These are phyloP conservation scores for Striga hermonthica DNA, from an alignment of 305 asterid genomes.

Conservation along the genomic window DNA sequence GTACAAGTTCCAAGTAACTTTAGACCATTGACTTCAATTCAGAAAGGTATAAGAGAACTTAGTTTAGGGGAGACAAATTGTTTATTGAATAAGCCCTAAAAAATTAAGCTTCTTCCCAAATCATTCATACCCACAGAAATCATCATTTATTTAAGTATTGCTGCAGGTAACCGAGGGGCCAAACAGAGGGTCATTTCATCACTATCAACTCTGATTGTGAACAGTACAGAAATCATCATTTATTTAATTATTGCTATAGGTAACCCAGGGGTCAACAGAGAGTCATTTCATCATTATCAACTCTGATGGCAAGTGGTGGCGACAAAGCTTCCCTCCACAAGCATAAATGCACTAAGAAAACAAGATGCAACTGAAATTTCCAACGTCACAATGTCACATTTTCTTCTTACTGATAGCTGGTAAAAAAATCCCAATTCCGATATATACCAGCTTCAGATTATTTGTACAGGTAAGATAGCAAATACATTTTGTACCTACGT, in stretches of 20 bases:
- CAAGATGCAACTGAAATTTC: not conserved
- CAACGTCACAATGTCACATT: not conserved
- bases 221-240: not conserved
- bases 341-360: not conserved
- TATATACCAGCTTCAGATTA: constrained; percentile 14
- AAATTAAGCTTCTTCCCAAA: not conserved
- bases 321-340: constrained; percentile 3
- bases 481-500: constrained; percentile 1
- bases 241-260: too few species aligned
- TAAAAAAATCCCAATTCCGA: not conserved
- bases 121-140: not conserved
- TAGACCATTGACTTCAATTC: not conserved
- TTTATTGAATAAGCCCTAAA: not conserved
- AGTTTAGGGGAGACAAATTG: not conserved
- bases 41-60: not conserved
- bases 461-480: not conserved
- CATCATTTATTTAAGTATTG: not conserved
- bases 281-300: not conserved
- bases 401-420: constrained; percentile 11
- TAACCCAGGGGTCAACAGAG: too few species aligned
- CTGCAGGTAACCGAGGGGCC: too few species aligned
- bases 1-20: not conserved
- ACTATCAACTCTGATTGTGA: constrained; percentile 9
- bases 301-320: constrained; percentile 11
- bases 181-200: too few species aligned